Evolutionary conservation across 306 rosid species (phyloP).

Genomic region (Cucumis hystrix): DNA sequence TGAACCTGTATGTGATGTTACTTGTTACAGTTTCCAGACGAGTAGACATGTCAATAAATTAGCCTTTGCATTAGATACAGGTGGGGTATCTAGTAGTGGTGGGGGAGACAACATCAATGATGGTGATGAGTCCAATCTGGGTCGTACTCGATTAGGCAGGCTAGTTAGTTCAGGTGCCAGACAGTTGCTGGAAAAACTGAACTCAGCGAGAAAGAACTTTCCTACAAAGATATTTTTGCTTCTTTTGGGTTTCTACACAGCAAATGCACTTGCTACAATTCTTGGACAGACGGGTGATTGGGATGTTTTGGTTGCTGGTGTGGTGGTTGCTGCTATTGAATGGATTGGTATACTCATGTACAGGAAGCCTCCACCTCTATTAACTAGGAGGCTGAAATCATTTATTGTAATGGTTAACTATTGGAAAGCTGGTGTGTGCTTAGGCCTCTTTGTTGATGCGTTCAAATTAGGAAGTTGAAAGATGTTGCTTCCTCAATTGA

Average conservation of each 20-base stretch:
- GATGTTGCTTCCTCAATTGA: background rate
- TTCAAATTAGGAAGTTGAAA: slow-evolving; percentile 79
- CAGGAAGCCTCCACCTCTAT: slow-evolving; percentile 38
- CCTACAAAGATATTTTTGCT: slow-evolving; percentile 83
- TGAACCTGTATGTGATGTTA: slow-evolving; percentile 14
- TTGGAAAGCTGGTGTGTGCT: slow-evolving; percentile 98
- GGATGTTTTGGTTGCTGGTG: slow-evolving; percentile 95
- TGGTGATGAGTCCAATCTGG: slow-evolving; percentile 41
- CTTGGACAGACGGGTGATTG: slow-evolving; percentile 97
- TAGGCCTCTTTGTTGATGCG: slow-evolving; percentile 96
- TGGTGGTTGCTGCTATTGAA: slow-evolving; percentile 90
- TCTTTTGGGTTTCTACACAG: slow-evolving; percentile 96
- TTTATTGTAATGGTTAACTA: slow-evolving; percentile 64
- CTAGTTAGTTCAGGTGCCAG: slow-evolving; percentile 72
- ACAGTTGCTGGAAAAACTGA: slow-evolving; percentile 71
- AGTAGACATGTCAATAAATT: slow-evolving; percentile 42
- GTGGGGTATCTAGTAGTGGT: slow-evolving; percentile 52
- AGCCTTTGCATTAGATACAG: slow-evolving; percentile 76
- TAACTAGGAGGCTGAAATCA: slow-evolving; percentile 55
- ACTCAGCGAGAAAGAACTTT: slow-evolving; percentile 67
- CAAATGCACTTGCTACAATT: slow-evolving; percentile 90
- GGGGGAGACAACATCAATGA: slow-evolving; percentile 47
- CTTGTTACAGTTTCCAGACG: slow-evolving; percentile 39
- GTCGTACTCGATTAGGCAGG: slow-evolving; percentile 83
- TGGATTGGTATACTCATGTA: slow-evolving; percentile 92